Base-by-base conservation (phyloP, 352 stramenopile genomes). In the Stephanocyclus meneghinianus region DNA sequence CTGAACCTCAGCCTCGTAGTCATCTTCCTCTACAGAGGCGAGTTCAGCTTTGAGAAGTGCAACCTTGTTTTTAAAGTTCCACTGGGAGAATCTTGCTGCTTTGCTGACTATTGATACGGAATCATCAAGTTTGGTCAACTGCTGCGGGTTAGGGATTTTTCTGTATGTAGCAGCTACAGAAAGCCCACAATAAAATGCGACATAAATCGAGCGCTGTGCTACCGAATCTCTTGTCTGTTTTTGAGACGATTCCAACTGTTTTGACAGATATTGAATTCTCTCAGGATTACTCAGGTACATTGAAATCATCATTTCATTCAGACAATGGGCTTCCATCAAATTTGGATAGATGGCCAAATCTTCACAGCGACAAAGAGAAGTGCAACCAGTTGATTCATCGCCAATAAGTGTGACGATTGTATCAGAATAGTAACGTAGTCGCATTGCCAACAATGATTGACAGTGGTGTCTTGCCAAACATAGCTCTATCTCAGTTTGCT, bases 41-140 rank as follows among this genome's bases (percentile, higher is more conserved):
- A 67, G 26, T 18, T 76, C 71, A 44, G 77, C 77, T 74, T 77
- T 50, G 11, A 84, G 32, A 8, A 84, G 53, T 29, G 59, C 21
- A 30, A 64, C 32, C 53, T 85, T 85, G 26, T 80, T 78, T 60
- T 53, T 26, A 16, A 78, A 81, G 55, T 85, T 85, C 60, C 21
- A 78, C 10, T 42, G 21, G 8, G 71, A 81, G 40, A 59, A 62
- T 29, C 18, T 21, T 32, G 21, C 16, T 15, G 55, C 53, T 53
- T 21, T 53, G 45, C 1, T 2, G 2, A 53, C 0, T 6, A 53
- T 53, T 53, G n/a, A 16, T 2, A 53, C 13, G 45, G 45, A 53
- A 53, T 53, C 45, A 21, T 53, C 45, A 53, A 53, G 45, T 53
- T 21, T 53, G 5, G 11, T 16, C 45, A 53, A 53, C 45, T 53